Conservation (phyloP, 768 basidiomycete species). For the Agrocybe pediades region DNA sequence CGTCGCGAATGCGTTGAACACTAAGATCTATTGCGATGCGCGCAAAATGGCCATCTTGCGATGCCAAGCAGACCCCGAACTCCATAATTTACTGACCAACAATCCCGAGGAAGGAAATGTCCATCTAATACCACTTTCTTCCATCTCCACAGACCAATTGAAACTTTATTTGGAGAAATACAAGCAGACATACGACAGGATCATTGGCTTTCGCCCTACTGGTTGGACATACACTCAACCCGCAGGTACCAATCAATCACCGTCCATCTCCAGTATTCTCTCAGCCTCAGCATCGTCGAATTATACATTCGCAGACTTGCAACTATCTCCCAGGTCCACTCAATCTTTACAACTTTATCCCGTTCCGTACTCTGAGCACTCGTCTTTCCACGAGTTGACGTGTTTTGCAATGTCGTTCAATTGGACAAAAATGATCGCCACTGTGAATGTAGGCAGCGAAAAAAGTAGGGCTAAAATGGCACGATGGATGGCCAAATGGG, state of each 20-base stretch:
- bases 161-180: conserved; percentile 76
- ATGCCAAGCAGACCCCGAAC: conserved; percentile 83
- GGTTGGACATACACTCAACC: conserved; percentile 91
- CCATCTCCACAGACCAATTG: conserved; percentile 77
- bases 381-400: conserved; percentile 92
- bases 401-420: conserved; percentile 90
- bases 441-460: conserved; percentile 85
- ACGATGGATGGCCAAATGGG: conserved; percentile 90
- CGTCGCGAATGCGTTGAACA: conserved; percentile 77
- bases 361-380: conserved; percentile 94
- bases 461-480: conserved; percentile 80
- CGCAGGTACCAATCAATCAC: conserved; percentile 59
- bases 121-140: conserved; percentile 80
- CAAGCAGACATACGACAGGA: conserved; percentile 67
- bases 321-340: conserved; percentile 71
- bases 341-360: conserved; percentile 72
- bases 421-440: conserved; percentile 91
- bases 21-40: conserved; percentile 88
- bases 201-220: conserved; percentile 88
- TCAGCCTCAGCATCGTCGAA: conserved; percentile 60
- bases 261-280: conserved; percentile 71
- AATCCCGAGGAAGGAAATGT: conserved; percentile 79
- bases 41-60: conserved; percentile 82
- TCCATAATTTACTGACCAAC: conserved; percentile 74
- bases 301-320: conserved; percentile 73